A percentile compares a stretch with the other conserved stretches of the same genome.
phyloP scores from a whole-genome alignment of 441 rosid species.

The Viola pubescens region DNA sequence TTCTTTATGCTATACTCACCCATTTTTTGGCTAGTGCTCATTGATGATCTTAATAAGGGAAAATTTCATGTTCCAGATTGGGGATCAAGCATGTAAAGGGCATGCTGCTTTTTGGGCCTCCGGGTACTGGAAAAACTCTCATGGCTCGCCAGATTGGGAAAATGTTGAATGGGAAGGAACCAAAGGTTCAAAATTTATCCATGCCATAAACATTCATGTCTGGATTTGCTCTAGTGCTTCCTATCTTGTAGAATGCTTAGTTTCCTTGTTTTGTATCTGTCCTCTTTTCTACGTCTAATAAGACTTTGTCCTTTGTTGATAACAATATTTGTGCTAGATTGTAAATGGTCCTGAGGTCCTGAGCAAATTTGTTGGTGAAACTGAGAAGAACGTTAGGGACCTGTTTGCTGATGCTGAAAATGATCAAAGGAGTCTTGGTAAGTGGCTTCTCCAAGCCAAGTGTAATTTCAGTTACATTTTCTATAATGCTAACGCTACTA shows the following conservation, averaged over 20 bases:
- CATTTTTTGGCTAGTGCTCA: conserved; percentile 9
- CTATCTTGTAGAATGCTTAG: background rate
- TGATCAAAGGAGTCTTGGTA: conserved; percentile 78
- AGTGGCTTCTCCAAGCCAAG: conserved; percentile 18
- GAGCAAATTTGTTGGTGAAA: conserved; percentile 98
- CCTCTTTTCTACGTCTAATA: no score
- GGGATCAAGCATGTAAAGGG: conserved; percentile 99
- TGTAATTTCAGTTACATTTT: conserved; percentile 10
- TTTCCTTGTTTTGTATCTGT: conserved; percentile 6
- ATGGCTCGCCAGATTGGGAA: conserved; percentile 99
- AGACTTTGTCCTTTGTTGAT: no score
- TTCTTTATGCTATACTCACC: conserved; percentile 16
- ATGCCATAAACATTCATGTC: background rate
- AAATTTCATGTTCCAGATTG: conserved; percentile 50
- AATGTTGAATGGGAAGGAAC: conserved; percentile 95
- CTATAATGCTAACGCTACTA: conserved; percentile 12
- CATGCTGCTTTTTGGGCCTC: conserved; percentile 97
- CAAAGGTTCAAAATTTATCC: conserved; percentile 54
- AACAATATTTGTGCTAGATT: conserved; percentile 36
- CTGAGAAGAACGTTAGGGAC: conserved; percentile 95
- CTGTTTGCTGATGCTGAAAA: conserved; percentile 95
- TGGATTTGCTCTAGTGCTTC: background rate
- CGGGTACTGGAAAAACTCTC: conserved; percentile 96
- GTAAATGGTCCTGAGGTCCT: conserved; percentile 98
- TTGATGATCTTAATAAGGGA: conserved; percentile 17